Evolutionary conservation across 208 protist genomes (phyloP), one percentile per base, ranked within the genome.

Genomic region (Trypanosoma mega): DNA sequence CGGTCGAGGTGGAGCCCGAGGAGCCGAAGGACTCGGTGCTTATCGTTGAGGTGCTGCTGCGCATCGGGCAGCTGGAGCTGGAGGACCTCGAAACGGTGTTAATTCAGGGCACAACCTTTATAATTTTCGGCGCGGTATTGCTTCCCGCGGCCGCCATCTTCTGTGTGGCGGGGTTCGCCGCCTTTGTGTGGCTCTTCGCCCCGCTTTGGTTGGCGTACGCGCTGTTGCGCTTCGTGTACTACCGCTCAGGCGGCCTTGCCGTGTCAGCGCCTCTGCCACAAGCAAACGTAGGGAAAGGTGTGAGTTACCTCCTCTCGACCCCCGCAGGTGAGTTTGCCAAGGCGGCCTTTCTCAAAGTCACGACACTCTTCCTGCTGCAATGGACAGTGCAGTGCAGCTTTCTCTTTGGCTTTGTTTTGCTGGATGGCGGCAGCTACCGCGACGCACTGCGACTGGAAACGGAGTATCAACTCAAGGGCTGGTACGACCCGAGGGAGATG

Each of bases 31-130:
- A 83, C 65, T 69, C 64, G 0, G 76, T 75, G 14, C 65, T 89
- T 21, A 78, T 85, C 63, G 74, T 79, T 18, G 74, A 84, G 63
- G 44, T 88, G 24, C 67, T 88, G 34, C 33, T 79, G n/a, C 77
- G 64, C 24, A 71, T 85, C 29, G 55, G 71, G 18, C 64, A 57
- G 26, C 41, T 85, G 14, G 63, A 88, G 61, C 63, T 88, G 18
- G 65, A 77, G 16, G 72, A 80, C 58, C 56, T 88, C 34, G 65
- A 74, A 26, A 88, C 71, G 0, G 82, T 88, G 20, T 41, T 82
- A 16, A 72, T 84, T 53, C 82, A 88, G 45, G 75, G 78, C 36
- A 67, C 71, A 23, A 68, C 59, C 31, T 88, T 88, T 51, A 80
- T 88, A 50, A 62, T 65, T 3, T 82, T 85, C 44, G 51, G 75